phyloP scores from a whole-genome alignment of 2,329 filamentous ascomycete species.

The Aspergillus udagawae region DNA sequence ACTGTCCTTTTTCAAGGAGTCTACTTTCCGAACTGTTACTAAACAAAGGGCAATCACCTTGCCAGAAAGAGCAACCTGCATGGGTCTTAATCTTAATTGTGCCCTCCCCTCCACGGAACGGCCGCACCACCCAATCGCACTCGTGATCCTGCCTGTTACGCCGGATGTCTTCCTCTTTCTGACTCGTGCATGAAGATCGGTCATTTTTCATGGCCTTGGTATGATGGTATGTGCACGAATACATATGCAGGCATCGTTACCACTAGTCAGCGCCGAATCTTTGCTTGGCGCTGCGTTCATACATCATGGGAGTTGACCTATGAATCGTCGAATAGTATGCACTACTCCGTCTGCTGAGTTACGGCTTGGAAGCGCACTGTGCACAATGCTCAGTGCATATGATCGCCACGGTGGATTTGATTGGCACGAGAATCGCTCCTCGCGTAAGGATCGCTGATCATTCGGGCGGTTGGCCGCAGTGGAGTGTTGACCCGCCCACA shows the following conservation, averaged over 20 bases:
- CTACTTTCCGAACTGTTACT: conserved; percentile 1
- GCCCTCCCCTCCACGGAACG: not conserved
- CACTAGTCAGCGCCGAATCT: not conserved
- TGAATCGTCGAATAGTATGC: not conserved
- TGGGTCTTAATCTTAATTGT: conserved; percentile 5
- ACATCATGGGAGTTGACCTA: not conserved
- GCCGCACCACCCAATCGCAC: not conserved
- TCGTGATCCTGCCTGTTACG: not conserved
- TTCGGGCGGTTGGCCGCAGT: conserved; percentile 13
- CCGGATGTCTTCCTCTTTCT: conserved; percentile 10
- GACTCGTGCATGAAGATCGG: conserved; percentile 13
- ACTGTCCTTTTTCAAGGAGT: not conserved
- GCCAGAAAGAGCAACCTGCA: conserved; percentile 7
- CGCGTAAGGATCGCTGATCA: conserved; percentile 12
- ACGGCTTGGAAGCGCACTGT: not conserved
- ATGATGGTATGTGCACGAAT: conserved; percentile 5
- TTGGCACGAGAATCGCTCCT: conserved; percentile 10
- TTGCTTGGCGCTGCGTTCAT: conserved; percentile 5
- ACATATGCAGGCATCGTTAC: not conserved
- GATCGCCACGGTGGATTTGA: conserved; percentile 6
- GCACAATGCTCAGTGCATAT: not conserved
- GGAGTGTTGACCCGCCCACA: conserved; percentile 7
- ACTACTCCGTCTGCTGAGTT: not conserved
- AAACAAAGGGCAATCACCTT: not conserved
- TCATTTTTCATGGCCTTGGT: conserved; percentile 4